Base-by-base conservation (phyloP, 2,329 filamentous ascomycete genomes). In the Fusarium coicis region DNA sequence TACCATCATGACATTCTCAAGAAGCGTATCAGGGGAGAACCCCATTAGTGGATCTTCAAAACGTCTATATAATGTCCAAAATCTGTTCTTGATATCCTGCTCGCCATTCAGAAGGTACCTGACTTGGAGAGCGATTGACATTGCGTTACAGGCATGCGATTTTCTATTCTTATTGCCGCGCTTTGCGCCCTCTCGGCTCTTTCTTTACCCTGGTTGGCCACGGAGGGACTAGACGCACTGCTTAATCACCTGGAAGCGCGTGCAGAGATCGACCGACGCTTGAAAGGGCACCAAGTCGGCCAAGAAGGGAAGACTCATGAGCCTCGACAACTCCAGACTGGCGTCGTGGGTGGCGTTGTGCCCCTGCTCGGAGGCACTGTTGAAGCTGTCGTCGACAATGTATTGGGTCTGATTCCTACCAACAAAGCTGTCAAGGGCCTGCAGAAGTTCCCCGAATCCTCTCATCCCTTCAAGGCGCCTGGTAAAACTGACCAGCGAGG, bases 341-440 rank as follows among this genome's bases (percentile, higher is more conserved):
- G 66, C 4, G 12, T 44, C 1, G 42, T 66, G 5, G 43, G 44
- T 15, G 60, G 68, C 21, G 68, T 70, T 9, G 55, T 57, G 15
- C 53, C 66, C 36, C 30, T 71, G 11, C 61, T 71, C 2, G 67
- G 56, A 6, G 67, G 68, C 10, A 71, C 68, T 4, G 55, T 71
- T 3, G 68, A 71, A 26, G 68, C 68, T 2, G 66, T 67, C 2
- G 9, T 71, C 5, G 68, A 71, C 9, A 71, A 66, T 7, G 46
- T 71, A 5, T 3, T 58, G 12, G 68, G 68, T 1, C 52, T 71
- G 5, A 71, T 71, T 21, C 68, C 68, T 10, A 70, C 68, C 46
- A 59, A 67, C 26, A 67, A 71, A 28, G 68, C 68, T 10, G 68
- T 71, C 28, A 50, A 58, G 12, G 68, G 67, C 1, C n/a, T 71